Percentiles rank a stretch among this genome's conserved stretches.
These are phyloP conservation scores for Elsinoe arachidis DNA, from an alignment of 2,329 filamentous ascomycete species.

Conservation along the genomic window DNA sequence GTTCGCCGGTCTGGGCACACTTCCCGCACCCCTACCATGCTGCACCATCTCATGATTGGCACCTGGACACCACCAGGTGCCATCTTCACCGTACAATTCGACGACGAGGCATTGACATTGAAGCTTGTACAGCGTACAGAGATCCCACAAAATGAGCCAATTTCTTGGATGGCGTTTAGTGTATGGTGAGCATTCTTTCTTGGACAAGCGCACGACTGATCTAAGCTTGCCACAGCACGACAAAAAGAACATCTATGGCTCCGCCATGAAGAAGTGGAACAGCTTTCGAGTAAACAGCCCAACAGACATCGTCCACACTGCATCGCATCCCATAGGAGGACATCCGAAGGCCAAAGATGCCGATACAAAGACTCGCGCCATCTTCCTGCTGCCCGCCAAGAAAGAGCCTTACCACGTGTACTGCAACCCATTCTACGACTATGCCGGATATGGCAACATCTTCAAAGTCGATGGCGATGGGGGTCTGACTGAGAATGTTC, in stretches of 20 bases:
- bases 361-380: constrained; percentile 75
- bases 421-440: constrained; percentile 82
- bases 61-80: constrained; percentile 82
- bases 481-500: constrained; percentile 54
- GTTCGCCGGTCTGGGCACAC: not conserved
- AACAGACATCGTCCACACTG: constrained; percentile 65
- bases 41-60: constrained; percentile 84
- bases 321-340: constrained; percentile 66
- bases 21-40: constrained; percentile 45
- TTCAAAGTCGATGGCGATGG: constrained; percentile 54
- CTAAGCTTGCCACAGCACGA: constrained; percentile 49
- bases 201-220: not conserved
- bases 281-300: constrained; percentile 70
- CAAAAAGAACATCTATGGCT: constrained; percentile 78
- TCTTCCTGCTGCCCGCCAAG: constrained; percentile 74
- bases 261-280: constrained; percentile 89
- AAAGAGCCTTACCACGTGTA: constrained; percentile 75
- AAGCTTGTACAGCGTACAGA: constrained; percentile 70
- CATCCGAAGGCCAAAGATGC: constrained; percentile 59
- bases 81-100: constrained; percentile 82
- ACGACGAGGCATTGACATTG: constrained; percentile 68
- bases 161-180: constrained; percentile 90
- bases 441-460: constrained; percentile 74
- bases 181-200: constrained; percentile 40
- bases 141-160: constrained; percentile 75